Conservation (phyloP, 1,139 yeast species). For the Tardiomyces blankii region DNA sequence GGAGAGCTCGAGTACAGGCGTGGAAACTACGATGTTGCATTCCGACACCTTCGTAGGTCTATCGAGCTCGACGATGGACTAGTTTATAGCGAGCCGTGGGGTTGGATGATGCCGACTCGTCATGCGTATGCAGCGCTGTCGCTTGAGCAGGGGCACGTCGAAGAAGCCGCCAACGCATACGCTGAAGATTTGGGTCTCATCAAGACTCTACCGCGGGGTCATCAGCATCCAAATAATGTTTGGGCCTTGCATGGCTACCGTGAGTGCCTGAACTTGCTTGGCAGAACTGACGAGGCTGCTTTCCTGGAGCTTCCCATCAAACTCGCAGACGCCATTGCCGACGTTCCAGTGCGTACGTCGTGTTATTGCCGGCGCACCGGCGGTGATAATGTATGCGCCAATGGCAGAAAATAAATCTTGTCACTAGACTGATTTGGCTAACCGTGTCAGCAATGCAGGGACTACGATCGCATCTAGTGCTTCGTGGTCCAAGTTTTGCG, state of each 20-base stretch:
- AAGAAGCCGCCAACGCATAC: conserved; percentile 2
- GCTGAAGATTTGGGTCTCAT: conserved; percentile 2
- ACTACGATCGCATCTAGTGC: too few relatives aligned
- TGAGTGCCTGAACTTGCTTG: conserved; percentile 1
- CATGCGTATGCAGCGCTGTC: conserved; percentile 3
- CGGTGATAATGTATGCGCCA: too few relatives aligned
- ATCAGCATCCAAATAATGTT: conserved; percentile 3
- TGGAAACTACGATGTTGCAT: conserved; percentile 2
- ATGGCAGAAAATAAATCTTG: too few relatives aligned
- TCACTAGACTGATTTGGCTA: too few relatives aligned
- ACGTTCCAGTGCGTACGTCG: too few relatives aligned
- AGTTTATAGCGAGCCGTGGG: conserved; percentile 3
- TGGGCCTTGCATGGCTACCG: conserved; percentile 4
- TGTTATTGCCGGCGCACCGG: too few relatives aligned
- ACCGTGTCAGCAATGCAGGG: too few relatives aligned
- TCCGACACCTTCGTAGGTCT: neutral
- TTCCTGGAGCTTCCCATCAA: neutral
- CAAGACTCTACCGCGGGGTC: neutral
- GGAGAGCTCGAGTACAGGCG: conserved; percentile 4
- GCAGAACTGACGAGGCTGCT: neutral
- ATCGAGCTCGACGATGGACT: conserved; percentile 3
- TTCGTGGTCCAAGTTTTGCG: too few relatives aligned
- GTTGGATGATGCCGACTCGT: conserved; percentile 4
- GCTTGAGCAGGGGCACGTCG: conserved; percentile 2
- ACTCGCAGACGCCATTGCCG: too few relatives aligned